Percentiles rank a stretch among this genome's conserved stretches.
These are phyloP conservation scores for Colletotrichum chrysophilum DNA, from an alignment of 2,329 filamentous ascomycete species.

Conservation along the genomic window DNA sequence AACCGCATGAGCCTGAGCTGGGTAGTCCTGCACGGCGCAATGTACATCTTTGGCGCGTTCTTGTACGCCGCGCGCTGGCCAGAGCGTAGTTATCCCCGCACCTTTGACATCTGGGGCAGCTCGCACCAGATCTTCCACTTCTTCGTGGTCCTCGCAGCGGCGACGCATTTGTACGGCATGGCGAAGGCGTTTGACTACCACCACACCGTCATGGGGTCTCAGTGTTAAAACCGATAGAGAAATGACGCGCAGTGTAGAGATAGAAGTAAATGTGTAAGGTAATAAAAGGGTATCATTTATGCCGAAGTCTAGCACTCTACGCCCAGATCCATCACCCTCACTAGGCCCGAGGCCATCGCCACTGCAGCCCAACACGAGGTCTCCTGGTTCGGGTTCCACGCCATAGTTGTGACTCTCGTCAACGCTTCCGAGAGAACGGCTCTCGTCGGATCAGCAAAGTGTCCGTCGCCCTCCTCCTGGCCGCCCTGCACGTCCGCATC, in stretches of 20 bases:
- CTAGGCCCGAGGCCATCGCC: conserved; percentile 69
- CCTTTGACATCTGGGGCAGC: conserved; percentile 89
- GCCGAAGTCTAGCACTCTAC: conserved; percentile 36
- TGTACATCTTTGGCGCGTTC: conserved; percentile 86
- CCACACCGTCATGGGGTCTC: conserved; percentile 64
- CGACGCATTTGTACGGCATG: conserved; percentile 81
- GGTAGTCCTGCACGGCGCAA: conserved; percentile 77
- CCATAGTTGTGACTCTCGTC: conserved; percentile 65
- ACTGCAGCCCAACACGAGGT: conserved; percentile 72
- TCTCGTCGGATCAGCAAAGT: conserved; percentile 41
- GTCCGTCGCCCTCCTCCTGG: conserved; percentile 25
- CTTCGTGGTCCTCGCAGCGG: conserved; percentile 82
- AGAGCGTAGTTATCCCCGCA: conserved; percentile 78
- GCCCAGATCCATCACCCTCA: conserved; percentile 71
- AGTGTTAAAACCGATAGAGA: conserved; percentile 41
- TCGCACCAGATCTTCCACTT: conserved; percentile 98
- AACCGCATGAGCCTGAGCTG: conserved; percentile 80
- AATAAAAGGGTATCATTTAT: conserved; percentile 14
- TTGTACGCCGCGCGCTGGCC: conserved; percentile 89
- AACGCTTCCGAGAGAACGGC: conserved; percentile 65
- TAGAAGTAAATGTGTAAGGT: neutral
- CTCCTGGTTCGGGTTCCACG: conserved; percentile 72
- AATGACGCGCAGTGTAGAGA: neutral
- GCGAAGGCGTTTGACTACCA: conserved; percentile 86
- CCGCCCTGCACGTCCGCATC: conserved; percentile 21